Conservation (phyloP, 129 eudicot species). For the Flaveria ramosissima region DNA sequence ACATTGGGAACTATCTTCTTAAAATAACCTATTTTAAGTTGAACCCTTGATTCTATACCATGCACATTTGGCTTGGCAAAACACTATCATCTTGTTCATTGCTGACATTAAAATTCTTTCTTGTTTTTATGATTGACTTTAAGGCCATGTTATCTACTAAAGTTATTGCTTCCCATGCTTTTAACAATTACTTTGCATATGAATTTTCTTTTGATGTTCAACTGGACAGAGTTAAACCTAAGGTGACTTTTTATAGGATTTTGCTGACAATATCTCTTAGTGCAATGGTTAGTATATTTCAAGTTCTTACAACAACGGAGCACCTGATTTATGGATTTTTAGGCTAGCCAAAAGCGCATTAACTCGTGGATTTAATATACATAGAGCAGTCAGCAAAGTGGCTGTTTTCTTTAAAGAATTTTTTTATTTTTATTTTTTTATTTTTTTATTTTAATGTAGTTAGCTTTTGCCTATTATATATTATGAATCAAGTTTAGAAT, state of each 20-base stretch:
- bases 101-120: not conserved
- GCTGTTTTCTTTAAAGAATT: not conserved
- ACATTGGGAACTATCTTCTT: not conserved
- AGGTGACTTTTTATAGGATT: not conserved
- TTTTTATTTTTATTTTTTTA: not conserved
- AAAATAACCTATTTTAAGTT: not conserved
- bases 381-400: not conserved
- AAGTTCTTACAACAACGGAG: not conserved
- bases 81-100: not conserved
- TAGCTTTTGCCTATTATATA: not conserved
- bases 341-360: not conserved
- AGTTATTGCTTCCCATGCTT: slow-evolving; percentile 1
- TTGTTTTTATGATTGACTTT: not conserved
- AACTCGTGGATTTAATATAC: not conserved
- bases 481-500: slow-evolving; percentile 6
- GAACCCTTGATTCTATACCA: not conserved
- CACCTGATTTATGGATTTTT: slow-evolving; percentile 1
- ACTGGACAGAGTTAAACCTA: not conserved
- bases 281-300: not conserved
- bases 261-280: not conserved
- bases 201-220: slow-evolving; percentile 17
- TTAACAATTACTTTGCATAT: not conserved
- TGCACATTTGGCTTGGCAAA: not conserved
- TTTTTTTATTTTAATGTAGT: not conserved
- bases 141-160: not conserved